A percentile compares a stretch with the other conserved stretches of the same genome.
These are phyloP conservation scores for Pseudogymnoascus sp. DNA, from an alignment of 2,329 filamentous ascomycete species.

Conservation along the genomic window DNA sequence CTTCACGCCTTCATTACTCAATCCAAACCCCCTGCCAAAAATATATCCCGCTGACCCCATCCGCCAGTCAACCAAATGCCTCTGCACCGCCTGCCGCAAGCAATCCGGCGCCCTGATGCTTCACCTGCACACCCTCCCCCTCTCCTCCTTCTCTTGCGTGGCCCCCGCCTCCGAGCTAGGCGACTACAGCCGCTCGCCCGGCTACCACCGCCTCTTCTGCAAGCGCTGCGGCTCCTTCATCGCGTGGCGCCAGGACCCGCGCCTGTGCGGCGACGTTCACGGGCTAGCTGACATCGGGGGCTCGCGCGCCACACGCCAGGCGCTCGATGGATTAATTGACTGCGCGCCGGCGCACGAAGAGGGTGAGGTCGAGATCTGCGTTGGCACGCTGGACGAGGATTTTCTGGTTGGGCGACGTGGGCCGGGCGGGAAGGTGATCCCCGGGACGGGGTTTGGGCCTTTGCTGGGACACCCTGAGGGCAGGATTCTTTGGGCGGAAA, in stretches of 20 bases:
- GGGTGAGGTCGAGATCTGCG: conserved; percentile 29
- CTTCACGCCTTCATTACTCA: neutral
- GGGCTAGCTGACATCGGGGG: neutral
- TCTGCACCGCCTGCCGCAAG: conserved; percentile 49
- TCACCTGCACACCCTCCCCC: conserved; percentile 33
- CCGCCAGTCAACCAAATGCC: conserved; percentile 39
- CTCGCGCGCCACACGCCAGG: neutral
- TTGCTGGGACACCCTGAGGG: conserved; percentile 6
- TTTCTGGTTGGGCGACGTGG: conserved; percentile 28
- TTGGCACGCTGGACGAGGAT: conserved; percentile 40
- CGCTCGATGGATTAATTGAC: neutral
- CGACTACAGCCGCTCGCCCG: conserved; percentile 35
- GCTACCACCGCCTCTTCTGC: conserved; percentile 42
- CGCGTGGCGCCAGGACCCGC: conserved; percentile 33
- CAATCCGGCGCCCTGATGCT: conserved; percentile 41
- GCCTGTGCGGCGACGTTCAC: neutral
- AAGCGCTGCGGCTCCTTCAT: conserved; percentile 41
- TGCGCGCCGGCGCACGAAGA: neutral
- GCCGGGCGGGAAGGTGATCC: conserved; percentile 9
- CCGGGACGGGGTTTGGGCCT: neutral
- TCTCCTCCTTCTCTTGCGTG: conserved; percentile 30
- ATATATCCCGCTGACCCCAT: neutral
- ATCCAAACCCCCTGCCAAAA: neutral
- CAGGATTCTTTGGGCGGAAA: conserved; percentile 9
- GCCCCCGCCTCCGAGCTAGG: conserved; percentile 21